Evolutionary conservation across 495 filamentous ascomycete genomes (phyloP), one percentile per base, ranked within the genome.

Genomic region (Lepraria neglecta): DNA sequence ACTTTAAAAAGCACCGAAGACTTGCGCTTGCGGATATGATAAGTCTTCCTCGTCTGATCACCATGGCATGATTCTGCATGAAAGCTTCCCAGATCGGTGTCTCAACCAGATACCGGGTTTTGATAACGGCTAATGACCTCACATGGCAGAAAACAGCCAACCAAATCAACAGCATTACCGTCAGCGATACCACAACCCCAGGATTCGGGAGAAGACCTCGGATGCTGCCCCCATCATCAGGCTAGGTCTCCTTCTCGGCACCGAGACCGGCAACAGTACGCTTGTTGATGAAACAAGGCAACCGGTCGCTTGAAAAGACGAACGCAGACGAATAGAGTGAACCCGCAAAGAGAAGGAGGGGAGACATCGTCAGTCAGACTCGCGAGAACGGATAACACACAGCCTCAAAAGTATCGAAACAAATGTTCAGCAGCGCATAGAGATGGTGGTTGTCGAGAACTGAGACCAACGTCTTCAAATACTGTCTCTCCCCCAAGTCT

Each of bases 21-120:
- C 1, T 4, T 54, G 51, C 51, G 51, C 51, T 54, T 54, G 51
- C 51, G 51, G 51, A 17, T 54, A 53, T 33, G 50, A 5, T n/a
- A 31, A 2, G 31, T 54, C 3, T 19, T 31, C 51, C 7, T 6
- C 7, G 31, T 54, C 51, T 21, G 51, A 54, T 54, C 30, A 2
- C 51, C 28, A 54, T 6, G 0, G 31, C 17, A 33, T 3, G 51
- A 38, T 11, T 15, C 35, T 35, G 15, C 19, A 3, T 19, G 30
- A 21, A 38, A 5, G 7, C 31, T 38, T 35, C 30, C 51, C n/a
- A 54, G 51, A 54, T 54, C 51, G 51, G 30, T 38, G 15, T 10
- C 19, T n/a, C 19, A 31, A 38, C 30, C 14, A 54, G 17, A 19
- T 4, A 54, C 17, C n/a, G 10, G 35, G 51, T 35, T 5, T 6